A percentile compares a stretch with the other conserved stretches of the same genome.
Conservation (phyloP, 2,329 filamentous ascomycete genomes). For the Pestalotiopsis sp. region DNA sequence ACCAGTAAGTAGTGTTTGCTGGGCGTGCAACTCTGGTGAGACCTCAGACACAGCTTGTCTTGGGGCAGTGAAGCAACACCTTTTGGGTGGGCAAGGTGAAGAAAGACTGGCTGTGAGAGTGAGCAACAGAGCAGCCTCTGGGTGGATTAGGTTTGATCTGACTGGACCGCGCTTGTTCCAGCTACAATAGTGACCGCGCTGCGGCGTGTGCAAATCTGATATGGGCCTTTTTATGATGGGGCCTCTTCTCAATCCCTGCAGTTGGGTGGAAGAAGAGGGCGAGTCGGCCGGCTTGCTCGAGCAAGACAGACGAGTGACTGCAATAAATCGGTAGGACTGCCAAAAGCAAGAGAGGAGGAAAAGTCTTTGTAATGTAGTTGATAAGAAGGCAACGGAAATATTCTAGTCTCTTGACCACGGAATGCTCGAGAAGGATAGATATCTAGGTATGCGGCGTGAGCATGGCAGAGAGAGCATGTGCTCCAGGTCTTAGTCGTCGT, state of each 20-base stretch:
- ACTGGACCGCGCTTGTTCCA: neutral
- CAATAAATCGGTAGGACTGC: neutral
- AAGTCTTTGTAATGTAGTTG: neutral
- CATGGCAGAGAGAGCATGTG: neutral
- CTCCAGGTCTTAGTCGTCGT: neutral
- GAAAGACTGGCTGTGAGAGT: neutral
- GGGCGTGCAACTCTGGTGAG: neutral
- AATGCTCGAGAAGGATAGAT: neutral
- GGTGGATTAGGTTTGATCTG: neutral
- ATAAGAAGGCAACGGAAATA: neutral
- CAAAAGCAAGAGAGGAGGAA: neutral
- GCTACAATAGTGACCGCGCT: neutral
- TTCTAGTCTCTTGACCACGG: neutral
- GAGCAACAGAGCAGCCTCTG: neutral
- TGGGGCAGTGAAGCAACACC: neutral
- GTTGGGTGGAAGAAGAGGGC: neutral
- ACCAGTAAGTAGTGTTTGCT: neutral
- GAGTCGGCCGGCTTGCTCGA: neutral
- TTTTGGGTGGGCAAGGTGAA: neutral
- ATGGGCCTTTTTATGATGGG: neutral
- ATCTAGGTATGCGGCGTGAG: neutral
- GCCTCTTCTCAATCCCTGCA: neutral
- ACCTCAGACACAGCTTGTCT: neutral
- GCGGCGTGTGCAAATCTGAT: neutral
- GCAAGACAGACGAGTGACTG: neutral